phyloP scores from a whole-genome alignment of 345 rosid genomes.

The Nasturtium officinale region DNA sequence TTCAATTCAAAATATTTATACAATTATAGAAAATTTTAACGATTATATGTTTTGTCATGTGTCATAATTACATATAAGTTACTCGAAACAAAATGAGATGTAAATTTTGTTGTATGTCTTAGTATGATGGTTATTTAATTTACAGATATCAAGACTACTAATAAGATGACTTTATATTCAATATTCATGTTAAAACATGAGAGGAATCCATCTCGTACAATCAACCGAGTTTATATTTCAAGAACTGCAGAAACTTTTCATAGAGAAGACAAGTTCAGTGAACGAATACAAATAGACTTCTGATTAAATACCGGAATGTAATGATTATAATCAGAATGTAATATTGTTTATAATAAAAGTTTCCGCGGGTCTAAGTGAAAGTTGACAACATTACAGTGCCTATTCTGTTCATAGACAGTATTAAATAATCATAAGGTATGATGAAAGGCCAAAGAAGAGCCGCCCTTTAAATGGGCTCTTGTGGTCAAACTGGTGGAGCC shows the following conservation, averaged over 20 bases:
- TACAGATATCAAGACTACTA: too few species aligned
- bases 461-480: conserved; percentile 38
- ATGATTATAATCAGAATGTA: conserved; percentile 21
- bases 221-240: too few species aligned
- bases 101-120: neutral
- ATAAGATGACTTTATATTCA: too few species aligned
- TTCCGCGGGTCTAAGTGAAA: conserved; percentile 24
- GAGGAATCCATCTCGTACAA: neutral
- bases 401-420: neutral
- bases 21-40: neutral
- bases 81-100: neutral
- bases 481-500: conserved; percentile 43
- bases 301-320: neutral
- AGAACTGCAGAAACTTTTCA: neutral
- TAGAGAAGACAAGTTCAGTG: neutral
- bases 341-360: neutral
- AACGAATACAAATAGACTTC: neutral
- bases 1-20: neutral
- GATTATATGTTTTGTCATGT: neutral
- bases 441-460: conserved; percentile 30
- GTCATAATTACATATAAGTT: neutral
- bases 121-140: neutral
- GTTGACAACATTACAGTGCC: conserved; percentile 29
- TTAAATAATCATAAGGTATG: neutral
- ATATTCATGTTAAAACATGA: neutral